Evolutionary conservation across 2,329 filamentous ascomycete genomes (phyloP).

Genomic region (Aspergillus sp.): DNA sequence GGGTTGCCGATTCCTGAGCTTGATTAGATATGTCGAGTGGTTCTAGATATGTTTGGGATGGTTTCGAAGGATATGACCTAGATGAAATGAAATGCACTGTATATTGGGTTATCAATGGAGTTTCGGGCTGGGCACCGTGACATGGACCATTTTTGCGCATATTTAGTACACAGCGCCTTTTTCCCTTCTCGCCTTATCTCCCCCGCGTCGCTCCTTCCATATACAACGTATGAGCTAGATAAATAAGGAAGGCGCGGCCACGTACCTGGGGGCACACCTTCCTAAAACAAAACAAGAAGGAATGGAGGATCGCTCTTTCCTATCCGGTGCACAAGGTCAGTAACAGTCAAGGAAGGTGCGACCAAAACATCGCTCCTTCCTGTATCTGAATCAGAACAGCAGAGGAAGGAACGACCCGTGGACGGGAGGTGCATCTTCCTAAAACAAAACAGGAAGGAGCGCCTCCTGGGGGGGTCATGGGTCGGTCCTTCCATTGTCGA

Average conservation of each 20-base stretch:
- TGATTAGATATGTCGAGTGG: constrained; percentile 44
- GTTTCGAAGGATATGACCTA: not conserved
- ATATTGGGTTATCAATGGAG: not conserved
- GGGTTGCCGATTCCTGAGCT: constrained; percentile 76
- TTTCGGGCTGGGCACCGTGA: not conserved
- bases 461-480: too few relatives aligned
- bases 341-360: too few relatives aligned
- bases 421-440: too few relatives aligned
- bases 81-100: not conserved
- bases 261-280: not conserved
- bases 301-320: not conserved
- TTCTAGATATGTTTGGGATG: constrained; percentile 3
- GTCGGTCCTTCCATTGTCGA: too few relatives aligned
- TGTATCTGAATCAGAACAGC: too few relatives aligned
- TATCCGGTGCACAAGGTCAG: not conserved
- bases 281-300: not conserved
- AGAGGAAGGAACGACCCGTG: too few relatives aligned
- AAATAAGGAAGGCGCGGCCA: not conserved
- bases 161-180: too few relatives aligned
- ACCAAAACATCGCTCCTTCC: too few relatives aligned
- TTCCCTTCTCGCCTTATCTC: too few relatives aligned
- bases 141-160: too few relatives aligned
- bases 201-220: too few relatives aligned
- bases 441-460: too few relatives aligned
- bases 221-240: not conserved